Conservation (phyloP, 1,284 basidiomycete species). For the Bondarzewia mesenterica region DNA sequence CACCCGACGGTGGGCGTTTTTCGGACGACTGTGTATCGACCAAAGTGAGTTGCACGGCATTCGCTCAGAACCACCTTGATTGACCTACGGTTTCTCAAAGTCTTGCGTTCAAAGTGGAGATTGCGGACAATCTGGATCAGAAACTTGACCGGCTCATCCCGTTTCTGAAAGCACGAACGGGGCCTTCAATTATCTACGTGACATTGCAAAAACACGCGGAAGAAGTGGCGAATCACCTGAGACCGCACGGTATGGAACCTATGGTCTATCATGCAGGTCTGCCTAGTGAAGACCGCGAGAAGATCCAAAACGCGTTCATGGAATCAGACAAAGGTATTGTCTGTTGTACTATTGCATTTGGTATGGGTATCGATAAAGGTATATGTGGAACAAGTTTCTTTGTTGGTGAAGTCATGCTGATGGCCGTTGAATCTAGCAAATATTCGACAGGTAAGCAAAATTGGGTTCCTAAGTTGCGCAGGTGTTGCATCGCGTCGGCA, state of each 20-base stretch:
- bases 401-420: constrained; percentile 21
- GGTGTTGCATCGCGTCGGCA: too few relatives aligned
- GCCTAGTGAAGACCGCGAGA: constrained; percentile 42
- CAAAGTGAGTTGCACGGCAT: constrained; percentile 31
- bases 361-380: constrained; percentile 74
- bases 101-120: constrained; percentile 52
- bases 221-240: constrained; percentile 45
- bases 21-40: constrained; percentile 31
- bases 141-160: constrained; percentile 35
- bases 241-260: constrained; percentile 37
- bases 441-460: constrained; percentile 25
- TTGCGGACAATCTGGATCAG: constrained; percentile 28
- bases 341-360: constrained; percentile 64
- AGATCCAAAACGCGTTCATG: constrained; percentile 59
- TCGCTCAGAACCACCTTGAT: too few relatives aligned
- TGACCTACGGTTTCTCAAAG: constrained; percentile 20
- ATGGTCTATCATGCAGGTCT: constrained; percentile 70
- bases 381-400: too few relatives aligned
- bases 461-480: too few relatives aligned
- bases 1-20: constrained; percentile 29
- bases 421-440: constrained; percentile 18
- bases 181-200: constrained; percentile 61
- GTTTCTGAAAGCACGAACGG: constrained; percentile 40
- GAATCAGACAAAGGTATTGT: constrained; percentile 54
- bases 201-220: constrained; percentile 58